phyloP scores from a whole-genome alignment of 805 yeast genomes.

The Brettanomyces sp. region DNA sequence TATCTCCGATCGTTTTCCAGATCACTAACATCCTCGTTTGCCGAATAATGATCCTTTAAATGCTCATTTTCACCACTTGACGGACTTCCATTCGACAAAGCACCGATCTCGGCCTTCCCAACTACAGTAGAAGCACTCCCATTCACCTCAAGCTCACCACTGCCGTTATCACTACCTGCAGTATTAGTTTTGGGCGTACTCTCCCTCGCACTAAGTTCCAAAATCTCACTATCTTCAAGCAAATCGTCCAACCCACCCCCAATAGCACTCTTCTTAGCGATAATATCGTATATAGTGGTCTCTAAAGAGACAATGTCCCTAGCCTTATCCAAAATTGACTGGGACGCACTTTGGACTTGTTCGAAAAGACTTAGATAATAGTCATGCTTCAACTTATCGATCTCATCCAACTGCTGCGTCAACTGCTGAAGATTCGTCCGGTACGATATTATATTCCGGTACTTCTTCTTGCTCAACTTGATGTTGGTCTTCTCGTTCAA shows the following conservation, averaged over 20 bases:
- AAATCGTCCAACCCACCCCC: conserved; percentile 75
- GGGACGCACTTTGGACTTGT: conserved; percentile 54
- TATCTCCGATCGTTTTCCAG: conserved; percentile 1
- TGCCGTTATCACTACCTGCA: too few relatives aligned
- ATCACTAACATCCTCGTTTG: not conserved
- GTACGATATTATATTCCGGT: conserved; percentile 60
- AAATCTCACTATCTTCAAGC: conserved; percentile 5
- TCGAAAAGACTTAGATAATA: conserved; percentile 59
- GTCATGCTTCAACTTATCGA: conserved; percentile 66
- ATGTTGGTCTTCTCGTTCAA: conserved; percentile 53
- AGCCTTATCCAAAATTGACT: conserved; percentile 41
- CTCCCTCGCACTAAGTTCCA: not conserved
- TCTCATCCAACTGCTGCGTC: conserved; percentile 69
- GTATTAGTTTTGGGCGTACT: too few relatives aligned
- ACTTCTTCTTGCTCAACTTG: conserved; percentile 47
- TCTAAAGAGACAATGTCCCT: conserved; percentile 69
- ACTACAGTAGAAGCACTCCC: too few relatives aligned
- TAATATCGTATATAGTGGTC: conserved; percentile 69
- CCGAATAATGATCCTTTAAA: not conserved
- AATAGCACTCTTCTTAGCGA: conserved; percentile 78
- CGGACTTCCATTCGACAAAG: too few relatives aligned
- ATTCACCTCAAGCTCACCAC: too few relatives aligned
- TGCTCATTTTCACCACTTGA: not conserved
- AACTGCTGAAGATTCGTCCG: conserved; percentile 56
- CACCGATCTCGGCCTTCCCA: too few relatives aligned